A percentile compares a stretch with the other conserved stretches of the same genome.
phyloP scores from a whole-genome alignment of 805 yeast genomes.

The Yarrowia porcina region DNA sequence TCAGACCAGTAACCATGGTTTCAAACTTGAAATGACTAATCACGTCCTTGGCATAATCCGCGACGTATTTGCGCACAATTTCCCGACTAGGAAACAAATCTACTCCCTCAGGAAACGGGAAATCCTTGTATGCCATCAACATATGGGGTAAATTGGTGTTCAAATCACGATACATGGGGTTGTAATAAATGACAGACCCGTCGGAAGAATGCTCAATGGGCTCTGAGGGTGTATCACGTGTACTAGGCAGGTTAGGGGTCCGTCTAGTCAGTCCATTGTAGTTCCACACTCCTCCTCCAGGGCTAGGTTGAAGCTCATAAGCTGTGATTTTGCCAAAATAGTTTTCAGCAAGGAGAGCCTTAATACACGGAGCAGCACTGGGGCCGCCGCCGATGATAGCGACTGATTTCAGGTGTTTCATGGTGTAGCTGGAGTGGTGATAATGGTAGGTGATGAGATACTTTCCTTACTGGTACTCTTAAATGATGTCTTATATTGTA shows the following conservation, averaged over 20 bases:
- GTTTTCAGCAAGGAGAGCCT: slow-evolving; percentile 55
- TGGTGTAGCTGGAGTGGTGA: neutral
- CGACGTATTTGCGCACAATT: slow-evolving; percentile 61
- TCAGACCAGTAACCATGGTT: slow-evolving; percentile 48
- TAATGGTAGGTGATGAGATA: too few relatives aligned
- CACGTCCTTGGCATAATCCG: slow-evolving; percentile 50
- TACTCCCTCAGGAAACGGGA: slow-evolving; percentile 47
- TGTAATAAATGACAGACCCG: slow-evolving; percentile 42
- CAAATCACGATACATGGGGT: slow-evolving; percentile 60
- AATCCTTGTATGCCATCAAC: slow-evolving; percentile 62
- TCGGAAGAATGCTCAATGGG: slow-evolving; percentile 28
- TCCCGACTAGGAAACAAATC: slow-evolving; percentile 57
- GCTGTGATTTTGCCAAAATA: slow-evolving; percentile 46
- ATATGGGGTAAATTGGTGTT: slow-evolving; percentile 67
- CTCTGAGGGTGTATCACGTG: slow-evolving; percentile 33
- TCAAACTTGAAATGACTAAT: slow-evolving; percentile 44
- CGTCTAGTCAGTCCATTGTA: slow-evolving; percentile 40
- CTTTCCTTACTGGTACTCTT: too few relatives aligned
- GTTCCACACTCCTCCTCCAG: slow-evolving; percentile 83
- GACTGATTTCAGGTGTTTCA: slow-evolving; percentile 34
- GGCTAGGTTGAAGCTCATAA: slow-evolving; percentile 56
- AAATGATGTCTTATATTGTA: too few relatives aligned
- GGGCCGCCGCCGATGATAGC: slow-evolving; percentile 82
- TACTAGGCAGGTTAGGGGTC: slow-evolving; percentile 37
- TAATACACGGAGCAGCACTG: slow-evolving; percentile 62